A percentile compares a stretch with the other conserved stretches of the same genome.
phyloP scores from a whole-genome alignment of 768 basidiomycete genomes.

The Pleurotus tuber-regium region DNA sequence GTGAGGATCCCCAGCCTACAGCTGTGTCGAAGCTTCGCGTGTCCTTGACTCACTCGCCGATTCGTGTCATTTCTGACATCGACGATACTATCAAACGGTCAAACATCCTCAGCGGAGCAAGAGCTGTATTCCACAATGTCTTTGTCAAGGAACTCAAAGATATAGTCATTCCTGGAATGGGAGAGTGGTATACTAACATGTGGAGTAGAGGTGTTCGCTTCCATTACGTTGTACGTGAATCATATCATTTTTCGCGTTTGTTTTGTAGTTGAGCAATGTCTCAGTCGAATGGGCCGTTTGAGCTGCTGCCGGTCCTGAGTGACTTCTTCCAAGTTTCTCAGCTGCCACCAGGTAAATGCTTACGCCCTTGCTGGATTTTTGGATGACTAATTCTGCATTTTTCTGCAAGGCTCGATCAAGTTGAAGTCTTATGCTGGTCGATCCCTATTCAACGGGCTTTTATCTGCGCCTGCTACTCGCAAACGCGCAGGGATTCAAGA shows the following conservation, averaged over 20 bases:
- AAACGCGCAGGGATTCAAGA: slow-evolving; percentile 84
- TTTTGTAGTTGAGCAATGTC: not conserved
- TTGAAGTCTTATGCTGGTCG: slow-evolving; percentile 84
- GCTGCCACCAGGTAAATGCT: slow-evolving; percentile 56
- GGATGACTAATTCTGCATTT: too few species aligned
- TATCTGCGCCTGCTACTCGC: slow-evolving; percentile 77
- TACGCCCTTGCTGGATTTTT: too few species aligned
- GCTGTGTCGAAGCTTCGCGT: slow-evolving; percentile 32
- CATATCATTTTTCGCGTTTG: not conserved
- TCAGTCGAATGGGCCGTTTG: slow-evolving; percentile 87
- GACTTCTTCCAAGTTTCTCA: slow-evolving; percentile 71
- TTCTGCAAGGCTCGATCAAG: slow-evolving; percentile 61
- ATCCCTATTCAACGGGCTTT: slow-evolving; percentile 78
- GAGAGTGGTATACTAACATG: slow-evolving; percentile 71
- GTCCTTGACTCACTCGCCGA: slow-evolving; percentile 56
- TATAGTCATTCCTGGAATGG: slow-evolving; percentile 79
- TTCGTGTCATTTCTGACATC: slow-evolving; percentile 89
- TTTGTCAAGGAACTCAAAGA: slow-evolving; percentile 86
- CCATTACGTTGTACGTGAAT: slow-evolving; percentile 78
- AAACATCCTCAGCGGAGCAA: slow-evolving; percentile 74
- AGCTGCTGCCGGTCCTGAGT: slow-evolving; percentile 73
- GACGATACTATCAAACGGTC: slow-evolving; percentile 91
- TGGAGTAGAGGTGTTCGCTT: slow-evolving; percentile 73
- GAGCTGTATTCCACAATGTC: slow-evolving; percentile 85
- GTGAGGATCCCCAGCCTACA: slow-evolving; percentile 15